Evolutionary conservation across 2,329 filamentous ascomycete genomes (phyloP), one percentile per base, ranked within the genome.

Genomic region (Mycosphaerella sp.): DNA sequence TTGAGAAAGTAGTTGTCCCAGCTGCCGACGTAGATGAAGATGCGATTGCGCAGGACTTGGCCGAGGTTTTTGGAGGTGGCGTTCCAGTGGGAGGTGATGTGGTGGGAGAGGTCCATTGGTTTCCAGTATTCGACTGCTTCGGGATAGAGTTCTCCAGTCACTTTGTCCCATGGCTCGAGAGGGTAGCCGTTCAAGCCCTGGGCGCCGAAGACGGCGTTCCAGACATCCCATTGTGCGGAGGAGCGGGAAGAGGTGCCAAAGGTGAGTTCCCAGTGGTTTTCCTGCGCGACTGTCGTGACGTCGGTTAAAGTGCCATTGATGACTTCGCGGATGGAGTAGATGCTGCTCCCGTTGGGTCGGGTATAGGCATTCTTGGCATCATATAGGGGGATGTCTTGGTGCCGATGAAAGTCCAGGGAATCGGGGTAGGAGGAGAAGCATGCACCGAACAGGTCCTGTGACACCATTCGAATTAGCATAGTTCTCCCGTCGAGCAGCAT

Each of bases 371-470:
- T 71, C 1, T 53, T 43, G 17, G 57, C 60, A 8, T 58, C 63
- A 55, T 72, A 72, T 0, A 72, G 63, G 11, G 63, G 63, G 17
- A 72, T 72, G 46, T 68, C 68, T 48, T 72, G 70, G 42, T 71
- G 69, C 1, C 64, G 58, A 46, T 70, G 66, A 52, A 72, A 72
- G 53, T 69, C 66, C 1, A 72, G 51, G 3, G 67, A 67, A 59
- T 72, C 70, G 1, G 70, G 70, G 45, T 70, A 71, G 0, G 67
- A 71, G 2, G 69, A 67, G 56, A 72, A 72, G 48, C 66, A 69
- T 0, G 60, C 66, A 9, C 70, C 70, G 44, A 70, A 72, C 6
- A 72, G 61, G 50, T 72, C 70, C 34, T 38, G 12, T 38, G 6
- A 2, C 34, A n/a, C 10, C 34, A 38, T 11, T n/a, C 2, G 34